Evolutionary conservation across 495 filamentous ascomycete species (phyloP), one percentile per base, ranked within the genome.

Genomic region (Daldinia caldariorum): DNA sequence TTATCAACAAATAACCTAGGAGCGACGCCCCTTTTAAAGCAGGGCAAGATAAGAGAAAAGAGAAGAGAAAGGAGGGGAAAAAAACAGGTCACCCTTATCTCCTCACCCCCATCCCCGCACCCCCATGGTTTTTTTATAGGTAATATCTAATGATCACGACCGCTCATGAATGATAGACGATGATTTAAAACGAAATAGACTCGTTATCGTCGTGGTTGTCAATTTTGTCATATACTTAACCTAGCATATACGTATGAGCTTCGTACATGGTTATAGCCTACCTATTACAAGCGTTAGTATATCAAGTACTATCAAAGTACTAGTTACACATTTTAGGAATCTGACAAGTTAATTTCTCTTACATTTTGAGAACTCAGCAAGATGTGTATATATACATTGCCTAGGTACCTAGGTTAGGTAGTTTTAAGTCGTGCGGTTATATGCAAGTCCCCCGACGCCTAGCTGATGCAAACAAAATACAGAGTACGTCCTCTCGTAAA

Each of bases 91-190:
- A 1, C 26, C 26, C 26, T 26, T 26, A 1, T 26, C 3, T 26
- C 3, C 1, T 26, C 3, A 26, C 26, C 26, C 26, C 26, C 26
- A 53, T 10, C 8, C 16, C 7, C 18, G 45, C 45, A 22, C 32
- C 26, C 26, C 26, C 50, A 49, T 29, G 58, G 63, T 60, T 16
- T 45, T 29, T 55, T 61, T 72, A 34, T 37, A 29, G 34, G 38
- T 68, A 72, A 66, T 68, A 69, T 47, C 56, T 71, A 68, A 72
- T 69, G 70, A 66, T 75, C 63, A 75, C 64, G 75, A 77, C 58
- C 58, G 64, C 59, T 77, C 49, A 77, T 51, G 75, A 77, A 77
- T 55, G 75, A 77, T 75, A 70, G 62, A 75, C 55, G 74, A 75
- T 61, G 58, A 75, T 73, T 65, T 72, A 72, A 58, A 70, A 73